Evolutionary conservation across 1,139 yeast species (phyloP), one percentile per base, ranked within the genome.

Genomic region (Trichomonascaceae sp.): DNA sequence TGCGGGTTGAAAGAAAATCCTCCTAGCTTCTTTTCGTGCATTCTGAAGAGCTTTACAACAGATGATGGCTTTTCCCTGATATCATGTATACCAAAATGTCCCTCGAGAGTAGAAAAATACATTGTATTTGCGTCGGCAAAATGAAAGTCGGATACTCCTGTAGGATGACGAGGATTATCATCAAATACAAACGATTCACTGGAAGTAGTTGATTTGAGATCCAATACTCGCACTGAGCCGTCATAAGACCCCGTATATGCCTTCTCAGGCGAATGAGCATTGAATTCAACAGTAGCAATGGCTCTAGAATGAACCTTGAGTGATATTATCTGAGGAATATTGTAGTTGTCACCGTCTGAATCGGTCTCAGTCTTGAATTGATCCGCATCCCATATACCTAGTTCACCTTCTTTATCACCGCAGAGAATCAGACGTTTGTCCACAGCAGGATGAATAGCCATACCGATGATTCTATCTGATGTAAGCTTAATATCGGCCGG

Each of bases 11-110:
- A 79, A 0, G 85, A 69, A 68, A 93, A 87, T 1, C 95, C 89
- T 0, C 98, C 98, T 55, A 91, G 89, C 66, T 93, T 93, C 66
- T 91, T 90, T 63, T 88, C 96, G 57, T 90, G 90, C 32, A 89
- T 69, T 15, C 43, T 24, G 47, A 45, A 53, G 15, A 45, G 44
- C 59, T 95, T 76, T 41, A 82, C 71, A 12, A 81, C 69, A 1
- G 54, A 47, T 5, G 58, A 56, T 13, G 69, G 65, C 7, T 58
- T 60, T n/a, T 76, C 72, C 59, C 98, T 75, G 8, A 82, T 56
- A 67, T 91, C 98, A 57, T 84, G 77, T 27, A 75, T 77, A 41
- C 86, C 82, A 66, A 91, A 85, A 56, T 84, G 83, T 1, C 99
- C 99, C 9, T 79, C 75, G 51, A 90, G 72, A 0, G 97, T 90